A percentile compares a stretch with the other conserved stretches of the same genome.
Conservation (phyloP, 2,329 filamentous ascomycete genomes). For the Colletotrichum sp. region DNA sequence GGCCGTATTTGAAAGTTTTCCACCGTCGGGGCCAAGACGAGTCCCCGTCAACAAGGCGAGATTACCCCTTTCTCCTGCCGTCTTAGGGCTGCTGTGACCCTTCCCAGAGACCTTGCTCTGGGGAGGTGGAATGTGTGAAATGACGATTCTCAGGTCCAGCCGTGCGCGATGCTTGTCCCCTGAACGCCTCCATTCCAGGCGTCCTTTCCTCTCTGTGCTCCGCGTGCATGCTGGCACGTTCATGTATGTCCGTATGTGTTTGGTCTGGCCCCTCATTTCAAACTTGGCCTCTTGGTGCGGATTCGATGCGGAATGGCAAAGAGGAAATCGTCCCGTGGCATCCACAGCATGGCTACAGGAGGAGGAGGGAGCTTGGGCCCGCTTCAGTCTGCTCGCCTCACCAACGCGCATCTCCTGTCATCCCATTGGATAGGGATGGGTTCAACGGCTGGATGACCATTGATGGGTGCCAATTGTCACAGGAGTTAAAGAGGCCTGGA, state of each 20-base stretch:
- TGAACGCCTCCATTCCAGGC: constrained; percentile 7
- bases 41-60: background rate
- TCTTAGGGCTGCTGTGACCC: background rate
- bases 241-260: background rate
- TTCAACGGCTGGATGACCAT: background rate
- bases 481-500: background rate
- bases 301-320: background rate
- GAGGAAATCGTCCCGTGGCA: background rate
- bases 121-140: constrained; percentile 7
- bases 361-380: background rate
- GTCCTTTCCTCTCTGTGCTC: background rate
- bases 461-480: background rate
- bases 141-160: constrained; percentile 2
- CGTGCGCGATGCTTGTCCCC: background rate
- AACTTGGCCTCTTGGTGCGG: background rate
- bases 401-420: background rate
- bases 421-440: background rate
- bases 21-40: background rate
- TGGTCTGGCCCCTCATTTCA: background rate
- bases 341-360: background rate
- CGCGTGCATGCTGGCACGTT: background rate
- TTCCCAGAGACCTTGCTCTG: background rate
- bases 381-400: background rate
- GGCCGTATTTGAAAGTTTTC: constrained; percentile 16
- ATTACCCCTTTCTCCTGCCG: background rate